Percentiles rank a stretch among this genome's conserved stretches.
phyloP scores from a whole-genome alignment of 176 grass and related monocot species.

The Avena atlantica region DNA sequence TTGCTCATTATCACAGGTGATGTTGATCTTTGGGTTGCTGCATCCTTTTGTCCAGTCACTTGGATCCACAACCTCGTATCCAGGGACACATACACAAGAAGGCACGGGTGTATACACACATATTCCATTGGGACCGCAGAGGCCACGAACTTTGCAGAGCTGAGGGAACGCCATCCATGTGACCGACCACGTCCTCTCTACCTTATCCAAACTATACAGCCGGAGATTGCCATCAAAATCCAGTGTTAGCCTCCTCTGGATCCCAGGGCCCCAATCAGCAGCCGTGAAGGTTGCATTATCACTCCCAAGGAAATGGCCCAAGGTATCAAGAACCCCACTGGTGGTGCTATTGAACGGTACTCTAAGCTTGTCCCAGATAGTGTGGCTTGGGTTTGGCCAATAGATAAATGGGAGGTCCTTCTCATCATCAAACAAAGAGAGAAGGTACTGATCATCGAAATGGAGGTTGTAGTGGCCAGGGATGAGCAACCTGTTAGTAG shows the following conservation, averaged over 20 bases:
- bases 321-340: conserved; percentile 31
- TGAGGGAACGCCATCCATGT: conserved; percentile 62
- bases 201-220: conserved; percentile 46
- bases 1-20: conserved; percentile 22
- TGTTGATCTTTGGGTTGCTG: conserved; percentile 41
- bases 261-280: conserved; percentile 44
- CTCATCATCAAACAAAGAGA: conserved; percentile 52
- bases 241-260: conserved; percentile 50
- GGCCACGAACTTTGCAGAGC: conserved; percentile 38
- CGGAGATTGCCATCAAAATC: conserved; percentile 63
- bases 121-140: conserved; percentile 70
- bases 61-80: conserved; percentile 47
- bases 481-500: conserved; percentile 46
- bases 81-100: conserved; percentile 54
- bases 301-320: conserved; percentile 42
- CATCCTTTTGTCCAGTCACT: conserved; percentile 63
- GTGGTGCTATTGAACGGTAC: conserved; percentile 22
- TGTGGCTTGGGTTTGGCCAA: conserved; percentile 44
- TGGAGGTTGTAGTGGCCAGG: conserved; percentile 49
- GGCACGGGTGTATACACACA: conserved; percentile 51
- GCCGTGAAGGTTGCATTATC: conserved; percentile 44
- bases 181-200: conserved; percentile 42
- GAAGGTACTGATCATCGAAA: conserved; percentile 56
- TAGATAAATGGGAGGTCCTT: conserved; percentile 51
- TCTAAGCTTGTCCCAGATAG: conserved; percentile 44